phyloP scores from a whole-genome alignment of 768 basidiomycete genomes.

The Clitopilus passeckerianus region DNA sequence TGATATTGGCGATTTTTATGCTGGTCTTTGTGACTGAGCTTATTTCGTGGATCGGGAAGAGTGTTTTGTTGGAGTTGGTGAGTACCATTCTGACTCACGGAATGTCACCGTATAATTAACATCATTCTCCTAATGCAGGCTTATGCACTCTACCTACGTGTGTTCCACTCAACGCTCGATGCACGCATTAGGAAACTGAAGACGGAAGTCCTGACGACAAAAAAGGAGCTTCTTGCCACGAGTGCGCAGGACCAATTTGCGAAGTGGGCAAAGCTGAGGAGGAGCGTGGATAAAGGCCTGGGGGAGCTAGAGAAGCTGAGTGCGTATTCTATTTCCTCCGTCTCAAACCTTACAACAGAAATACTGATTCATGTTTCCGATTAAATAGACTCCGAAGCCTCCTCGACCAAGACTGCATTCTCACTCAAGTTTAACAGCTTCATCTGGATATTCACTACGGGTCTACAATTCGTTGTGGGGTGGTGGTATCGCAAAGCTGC shows the following conservation, averaged over 20 bases:
- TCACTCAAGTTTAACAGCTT: slow-evolving; percentile 64
- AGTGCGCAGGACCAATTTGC: slow-evolving; percentile 97
- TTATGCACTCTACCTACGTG: slow-evolving; percentile 63
- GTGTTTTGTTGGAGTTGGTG: slow-evolving; percentile 78
- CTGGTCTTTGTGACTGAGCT: slow-evolving; percentile 81
- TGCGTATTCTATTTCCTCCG: slow-evolving; percentile 34
- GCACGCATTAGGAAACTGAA: slow-evolving; percentile 70
- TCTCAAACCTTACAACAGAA: not conserved
- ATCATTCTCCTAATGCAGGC: slow-evolving; percentile 39
- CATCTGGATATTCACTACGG: slow-evolving; percentile 85
- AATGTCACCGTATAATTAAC: not conserved
- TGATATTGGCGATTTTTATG: slow-evolving; percentile 76
- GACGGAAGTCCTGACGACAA: slow-evolving; percentile 70
- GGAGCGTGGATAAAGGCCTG: slow-evolving; percentile 89
- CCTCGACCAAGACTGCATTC: slow-evolving; percentile 57
- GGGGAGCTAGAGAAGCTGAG: slow-evolving; percentile 90
- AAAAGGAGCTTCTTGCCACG: slow-evolving; percentile 83
- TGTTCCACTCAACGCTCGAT: slow-evolving; percentile 55
- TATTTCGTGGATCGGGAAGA: slow-evolving; percentile 85
- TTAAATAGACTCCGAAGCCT: slow-evolving; percentile 59
- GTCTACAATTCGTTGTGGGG: slow-evolving; percentile 75
- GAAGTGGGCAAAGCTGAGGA: slow-evolving; percentile 92
- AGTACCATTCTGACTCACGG: slow-evolving; percentile 23
- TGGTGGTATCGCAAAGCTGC: slow-evolving; percentile 91
- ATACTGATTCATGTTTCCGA: not conserved